A percentile compares a stretch with the other conserved stretches of the same genome.
Evolutionary conservation across 2,329 filamentous ascomycete genomes (phyloP).

Genomic region (Scleromitrula shiraiana): DNA sequence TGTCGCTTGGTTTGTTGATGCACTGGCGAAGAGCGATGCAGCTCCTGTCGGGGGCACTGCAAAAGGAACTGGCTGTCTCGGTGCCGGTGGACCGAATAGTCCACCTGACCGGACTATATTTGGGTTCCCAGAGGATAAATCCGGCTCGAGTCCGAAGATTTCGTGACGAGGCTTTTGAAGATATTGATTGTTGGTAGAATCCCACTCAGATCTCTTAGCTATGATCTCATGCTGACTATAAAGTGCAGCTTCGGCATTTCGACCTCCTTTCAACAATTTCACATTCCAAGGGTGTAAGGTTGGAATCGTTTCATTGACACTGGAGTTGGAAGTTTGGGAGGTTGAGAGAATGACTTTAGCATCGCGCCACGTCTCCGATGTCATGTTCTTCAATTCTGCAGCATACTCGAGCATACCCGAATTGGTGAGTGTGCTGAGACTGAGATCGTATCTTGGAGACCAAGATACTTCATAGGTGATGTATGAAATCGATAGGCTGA

Average conservation of each 20-base stretch:
- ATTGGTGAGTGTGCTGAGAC: constrained; percentile 31
- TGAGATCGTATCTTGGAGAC: constrained; percentile 41
- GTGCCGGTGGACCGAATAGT: too few relatives aligned
- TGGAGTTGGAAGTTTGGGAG: constrained; percentile 41
- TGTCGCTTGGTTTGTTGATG: background rate
- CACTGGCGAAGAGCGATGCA: background rate
- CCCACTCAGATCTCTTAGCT: constrained; percentile 25
- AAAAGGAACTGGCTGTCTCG: too few relatives aligned
- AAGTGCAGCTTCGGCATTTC: constrained; percentile 16
- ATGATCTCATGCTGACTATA: constrained; percentile 30
- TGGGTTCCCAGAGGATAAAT: too few relatives aligned
- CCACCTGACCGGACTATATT: too few relatives aligned
- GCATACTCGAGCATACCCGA: constrained; percentile 36
- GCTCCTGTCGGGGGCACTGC: background rate
- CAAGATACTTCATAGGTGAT: constrained; percentile 35
- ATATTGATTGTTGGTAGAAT: constrained; percentile 21
- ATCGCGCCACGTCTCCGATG: constrained; percentile 41
- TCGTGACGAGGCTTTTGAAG: constrained; percentile 21
- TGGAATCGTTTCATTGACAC: constrained; percentile 41
- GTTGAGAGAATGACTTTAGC: constrained; percentile 38
- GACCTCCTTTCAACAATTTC: constrained; percentile 30
- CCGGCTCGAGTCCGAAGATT: constrained; percentile 2
- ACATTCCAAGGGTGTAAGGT: constrained; percentile 40
- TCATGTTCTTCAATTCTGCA: constrained; percentile 45
- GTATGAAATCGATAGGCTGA: constrained; percentile 27